Base-by-base conservation (phyloP, 140 eudicot species). In the Bidens hawaiensis region DNA sequence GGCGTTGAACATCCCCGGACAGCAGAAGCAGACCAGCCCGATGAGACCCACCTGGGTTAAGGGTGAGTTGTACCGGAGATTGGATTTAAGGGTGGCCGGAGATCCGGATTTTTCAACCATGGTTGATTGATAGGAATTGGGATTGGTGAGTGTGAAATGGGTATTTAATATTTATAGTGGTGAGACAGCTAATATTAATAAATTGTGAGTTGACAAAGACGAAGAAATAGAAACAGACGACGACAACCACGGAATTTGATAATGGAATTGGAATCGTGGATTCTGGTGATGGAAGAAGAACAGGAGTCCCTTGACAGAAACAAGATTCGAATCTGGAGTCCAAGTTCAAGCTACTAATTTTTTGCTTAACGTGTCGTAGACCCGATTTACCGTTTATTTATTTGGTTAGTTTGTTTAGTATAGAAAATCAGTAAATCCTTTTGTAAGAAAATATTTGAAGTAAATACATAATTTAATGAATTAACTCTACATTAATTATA, bases 1-100 rank as follows among this genome's bases (percentile, higher is more conserved):
- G 6, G 99, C 97, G 62, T 85, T 94, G 69, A 85, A 94, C 99
- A 94, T 94, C 0, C 99, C 99, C 1, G 99, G 99, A 49, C 97
- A 88, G 68, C 99, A 94, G 66, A 94, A 94, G 40, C 99, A 94
- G n/a, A 94, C 97, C 0, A 94, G 27, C 14, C 97, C 99, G 65
- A 94, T 94, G 3, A 94, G 26, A 4, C 66, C 75, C 1, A 94
- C 94, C 74, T 94, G 99, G 12, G 81, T 66, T 0, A 94, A 41
- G 0, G 99, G 99, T 5, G 99, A 93, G 47, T 93, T 93, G 77
- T 78, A 77, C 22, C 99, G 79, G 57, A 88, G 77, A 62, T 6
- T 28, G 49, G 95, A 73, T 2, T 50, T 57, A 9, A 46, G 23
- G 5, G 48, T 14, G 15, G 51, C 58, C 4, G 74, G 71, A 12